Evolutionary conservation across 331 rosid genomes (phyloP).

Genomic region (Arachis monticola): DNA sequence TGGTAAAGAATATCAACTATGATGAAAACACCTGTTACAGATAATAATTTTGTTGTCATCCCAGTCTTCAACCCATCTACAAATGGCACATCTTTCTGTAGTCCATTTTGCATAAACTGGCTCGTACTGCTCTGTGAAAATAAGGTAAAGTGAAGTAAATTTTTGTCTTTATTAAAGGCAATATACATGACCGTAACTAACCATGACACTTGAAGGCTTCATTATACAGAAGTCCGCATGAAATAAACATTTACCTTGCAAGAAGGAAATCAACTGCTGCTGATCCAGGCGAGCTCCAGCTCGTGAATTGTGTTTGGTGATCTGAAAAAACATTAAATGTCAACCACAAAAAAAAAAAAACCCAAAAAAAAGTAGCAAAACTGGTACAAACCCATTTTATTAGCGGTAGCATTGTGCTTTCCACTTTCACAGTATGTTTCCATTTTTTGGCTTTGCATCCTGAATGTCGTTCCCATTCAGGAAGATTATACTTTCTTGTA

Average conservation of each 20-base stretch:
- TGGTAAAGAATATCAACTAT: constrained; percentile 24
- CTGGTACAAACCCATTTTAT: constrained; percentile 82
- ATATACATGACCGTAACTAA: constrained; percentile 6
- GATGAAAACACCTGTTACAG: constrained; percentile 78
- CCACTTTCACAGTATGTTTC: constrained; percentile 90
- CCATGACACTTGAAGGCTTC: constrained; percentile 18
- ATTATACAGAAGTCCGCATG: constrained; percentile 19
- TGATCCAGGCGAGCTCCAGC: constrained; percentile 54
- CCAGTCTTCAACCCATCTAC: constrained; percentile 99
- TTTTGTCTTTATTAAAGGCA: constrained; percentile 25
- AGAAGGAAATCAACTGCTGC: constrained; percentile 60
- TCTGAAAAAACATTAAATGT: constrained; percentile 53
- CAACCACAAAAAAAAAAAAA: constrained; percentile 33
- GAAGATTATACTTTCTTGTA: constrained; percentile 64
- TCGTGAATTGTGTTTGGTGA: constrained; percentile 56
- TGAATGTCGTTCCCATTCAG: constrained; percentile 93
- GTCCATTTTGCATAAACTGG: constrained; percentile 89
- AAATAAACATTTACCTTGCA: constrained; percentile 61
- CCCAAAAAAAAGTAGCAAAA: constrained; percentile 13
- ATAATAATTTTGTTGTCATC: constrained; percentile 94
- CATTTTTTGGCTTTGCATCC: constrained; percentile 96
- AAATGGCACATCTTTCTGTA: constrained; percentile 93
- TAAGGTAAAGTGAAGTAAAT: constrained; percentile 36
- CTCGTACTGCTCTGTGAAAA: constrained; percentile 73
- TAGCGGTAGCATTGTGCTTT: constrained; percentile 77